Conservation (phyloP, 192 early-diverging fungal genomes). For the Backusella tarrabulga region DNA sequence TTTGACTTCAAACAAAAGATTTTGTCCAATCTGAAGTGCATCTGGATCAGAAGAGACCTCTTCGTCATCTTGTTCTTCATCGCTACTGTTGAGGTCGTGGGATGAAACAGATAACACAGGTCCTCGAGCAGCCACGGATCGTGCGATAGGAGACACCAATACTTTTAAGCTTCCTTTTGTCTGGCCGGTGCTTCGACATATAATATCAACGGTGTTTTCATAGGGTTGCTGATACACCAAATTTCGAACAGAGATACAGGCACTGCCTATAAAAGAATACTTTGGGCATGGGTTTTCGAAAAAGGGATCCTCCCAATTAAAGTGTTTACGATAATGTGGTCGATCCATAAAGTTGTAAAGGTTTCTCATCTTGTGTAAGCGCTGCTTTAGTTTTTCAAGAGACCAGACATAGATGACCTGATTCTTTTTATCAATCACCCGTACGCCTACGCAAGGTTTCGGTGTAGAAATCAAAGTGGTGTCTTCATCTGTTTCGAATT, state of each 20-base stretch:
- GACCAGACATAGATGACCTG: constrained; percentile 50
- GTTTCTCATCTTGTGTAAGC: constrained; percentile 39
- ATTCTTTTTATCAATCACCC: constrained; percentile 55
- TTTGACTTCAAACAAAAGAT: constrained; percentile 62
- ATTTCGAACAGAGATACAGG: constrained; percentile 40
- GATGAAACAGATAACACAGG: neutral
- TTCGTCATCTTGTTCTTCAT: constrained; percentile 14
- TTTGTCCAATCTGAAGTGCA: constrained; percentile 44
- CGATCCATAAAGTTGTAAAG: constrained; percentile 60
- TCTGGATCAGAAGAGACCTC: neutral
- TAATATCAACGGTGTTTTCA: constrained; percentile 41
- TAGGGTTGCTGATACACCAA: constrained; percentile 41
- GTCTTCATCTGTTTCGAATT: constrained; percentile 50
- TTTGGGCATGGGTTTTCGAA: constrained; percentile 55
- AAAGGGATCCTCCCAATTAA: constrained; percentile 62
- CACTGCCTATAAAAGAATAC: constrained; percentile 55
- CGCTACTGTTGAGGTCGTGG: neutral
- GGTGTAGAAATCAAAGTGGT: constrained; percentile 39
- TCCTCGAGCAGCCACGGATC: constrained; percentile 9
- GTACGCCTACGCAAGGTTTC: constrained; percentile 52
- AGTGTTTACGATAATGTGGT: constrained; percentile 56
- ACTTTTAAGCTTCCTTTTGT: constrained; percentile 39
- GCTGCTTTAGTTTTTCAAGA: constrained; percentile 38
- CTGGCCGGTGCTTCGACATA: constrained; percentile 45
- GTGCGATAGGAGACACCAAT: constrained; percentile 40